These are phyloP conservation scores for Cladosporium oxysporum DNA, from an alignment of 2,329 filamentous ascomycete genomes.

Conservation along the genomic window DNA sequence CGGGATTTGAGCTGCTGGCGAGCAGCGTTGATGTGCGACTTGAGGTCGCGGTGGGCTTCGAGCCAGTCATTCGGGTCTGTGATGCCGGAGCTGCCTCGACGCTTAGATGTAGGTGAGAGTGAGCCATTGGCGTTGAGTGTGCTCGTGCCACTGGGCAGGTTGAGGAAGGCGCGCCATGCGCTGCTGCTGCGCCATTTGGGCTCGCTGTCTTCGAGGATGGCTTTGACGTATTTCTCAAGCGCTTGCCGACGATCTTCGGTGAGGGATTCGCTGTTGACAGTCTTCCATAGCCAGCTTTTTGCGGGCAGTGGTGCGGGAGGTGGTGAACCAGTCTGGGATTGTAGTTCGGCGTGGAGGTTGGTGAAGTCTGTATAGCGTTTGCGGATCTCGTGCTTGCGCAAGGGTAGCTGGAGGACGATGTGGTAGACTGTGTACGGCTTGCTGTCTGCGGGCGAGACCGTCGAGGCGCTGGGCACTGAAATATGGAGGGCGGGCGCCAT, in stretches of 20 bases:
- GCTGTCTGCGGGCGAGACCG: slow-evolving; percentile 50
- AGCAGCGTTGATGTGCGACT: slow-evolving; percentile 68
- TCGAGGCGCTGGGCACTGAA: slow-evolving; percentile 51
- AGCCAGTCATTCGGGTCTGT: slow-evolving; percentile 66
- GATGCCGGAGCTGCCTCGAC: slow-evolving; percentile 38
- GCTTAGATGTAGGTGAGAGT: slow-evolving; percentile 42
- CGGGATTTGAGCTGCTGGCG: slow-evolving; percentile 65
- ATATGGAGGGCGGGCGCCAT: slow-evolving; percentile 51
- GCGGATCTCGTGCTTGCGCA: slow-evolving; percentile 72
- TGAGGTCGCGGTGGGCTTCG: slow-evolving; percentile 73
- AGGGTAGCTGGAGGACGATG: slow-evolving; percentile 72
- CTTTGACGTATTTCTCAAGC: slow-evolving; percentile 70
- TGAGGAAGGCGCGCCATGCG: slow-evolving; percentile 73
- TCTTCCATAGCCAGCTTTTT: slow-evolving; percentile 78
- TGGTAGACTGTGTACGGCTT: slow-evolving; percentile 79
- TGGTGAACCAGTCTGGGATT: slow-evolving; percentile 59
- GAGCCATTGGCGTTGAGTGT: slow-evolving; percentile 34
- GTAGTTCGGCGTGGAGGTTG: slow-evolving; percentile 64
- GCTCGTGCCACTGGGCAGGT: slow-evolving; percentile 58
- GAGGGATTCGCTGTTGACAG: slow-evolving; percentile 67
- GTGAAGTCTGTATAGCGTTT: slow-evolving; percentile 84
- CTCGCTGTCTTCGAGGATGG: slow-evolving; percentile 73
- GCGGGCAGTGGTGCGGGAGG: slow-evolving; percentile 69
- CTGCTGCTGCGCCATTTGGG: slow-evolving; percentile 72
- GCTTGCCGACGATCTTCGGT: slow-evolving; percentile 69